phyloP scores from a whole-genome alignment of 2,329 filamentous ascomycete species.

The Penicillium polonicum region DNA sequence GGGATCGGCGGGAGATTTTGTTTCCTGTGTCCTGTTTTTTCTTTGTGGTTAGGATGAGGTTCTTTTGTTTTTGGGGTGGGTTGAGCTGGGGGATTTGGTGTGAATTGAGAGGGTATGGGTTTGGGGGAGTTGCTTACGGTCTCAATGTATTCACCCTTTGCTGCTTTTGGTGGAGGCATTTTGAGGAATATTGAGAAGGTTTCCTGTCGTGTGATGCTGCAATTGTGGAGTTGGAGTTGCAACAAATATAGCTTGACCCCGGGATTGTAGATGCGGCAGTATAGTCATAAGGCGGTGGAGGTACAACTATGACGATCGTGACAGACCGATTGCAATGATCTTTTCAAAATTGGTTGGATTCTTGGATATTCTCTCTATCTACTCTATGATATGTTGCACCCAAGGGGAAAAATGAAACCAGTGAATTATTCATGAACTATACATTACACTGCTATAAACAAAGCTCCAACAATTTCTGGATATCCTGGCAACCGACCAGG shows the following conservation, averaged over 20 bases:
- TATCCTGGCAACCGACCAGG: constrained; percentile 19
- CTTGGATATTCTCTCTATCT: no score
- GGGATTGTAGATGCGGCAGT: constrained; percentile 2
- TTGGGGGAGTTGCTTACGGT: constrained; percentile 60
- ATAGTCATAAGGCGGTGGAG: constrained; percentile 3
- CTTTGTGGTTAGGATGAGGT: not conserved
- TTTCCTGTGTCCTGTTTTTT: constrained; percentile 82
- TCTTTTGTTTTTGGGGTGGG: not conserved
- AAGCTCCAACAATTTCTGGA: constrained; percentile 22
- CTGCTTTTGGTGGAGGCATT: constrained; percentile 71
- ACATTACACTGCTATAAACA: constrained; percentile 18
- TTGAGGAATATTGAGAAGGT: not conserved
- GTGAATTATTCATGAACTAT: constrained; percentile 8
- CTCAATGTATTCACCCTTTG: constrained; percentile 93
- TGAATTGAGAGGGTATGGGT: not conserved
- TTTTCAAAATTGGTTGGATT: no score
- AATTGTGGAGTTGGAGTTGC: constrained; percentile 1
- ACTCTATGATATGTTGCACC: not conserved
- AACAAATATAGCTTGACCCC: not conserved
- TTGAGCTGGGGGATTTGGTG: not conserved
- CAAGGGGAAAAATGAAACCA: not conserved
- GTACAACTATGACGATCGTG: not conserved
- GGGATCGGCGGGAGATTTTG: constrained; percentile 90
- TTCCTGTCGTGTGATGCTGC: not conserved
- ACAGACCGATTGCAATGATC: not conserved